A percentile compares a stretch with the other conserved stretches of the same genome.
phyloP scores from a whole-genome alignment of 2,329 filamentous ascomycete species.

The Annulohypoxylon truncatum region DNA sequence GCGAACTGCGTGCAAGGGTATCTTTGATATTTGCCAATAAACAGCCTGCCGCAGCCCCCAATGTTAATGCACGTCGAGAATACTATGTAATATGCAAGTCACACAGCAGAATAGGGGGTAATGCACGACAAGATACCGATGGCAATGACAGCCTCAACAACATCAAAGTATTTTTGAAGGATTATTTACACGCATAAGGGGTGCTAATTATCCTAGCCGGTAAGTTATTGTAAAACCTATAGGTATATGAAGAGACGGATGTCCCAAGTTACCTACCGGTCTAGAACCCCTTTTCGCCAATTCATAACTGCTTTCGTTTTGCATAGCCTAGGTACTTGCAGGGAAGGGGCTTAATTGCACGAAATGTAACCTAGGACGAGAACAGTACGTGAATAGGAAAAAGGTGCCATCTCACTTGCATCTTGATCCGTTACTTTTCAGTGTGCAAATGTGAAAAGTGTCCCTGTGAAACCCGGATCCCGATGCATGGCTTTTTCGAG shows the following conservation, averaged over 20 bases:
- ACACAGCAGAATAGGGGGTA: not conserved
- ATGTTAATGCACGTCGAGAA: not conserved
- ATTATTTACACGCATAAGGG: conserved; percentile 3
- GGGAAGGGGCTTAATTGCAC: not conserved
- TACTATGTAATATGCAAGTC: not conserved
- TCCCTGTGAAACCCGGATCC: conserved; percentile 24
- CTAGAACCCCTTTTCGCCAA: conserved; percentile 1
- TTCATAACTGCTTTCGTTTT: not conserved
- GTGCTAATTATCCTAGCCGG: not conserved
- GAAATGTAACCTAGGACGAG: conserved; percentile 20
- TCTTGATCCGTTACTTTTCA: conserved; percentile 6
- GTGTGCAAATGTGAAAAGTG: conserved; percentile 29
- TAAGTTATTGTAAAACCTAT: not conserved
- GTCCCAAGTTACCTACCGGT: not conserved
- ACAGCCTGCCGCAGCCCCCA: not conserved
- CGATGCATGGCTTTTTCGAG: conserved; percentile 38
- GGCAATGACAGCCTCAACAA: not conserved
- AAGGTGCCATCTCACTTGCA: conserved; percentile 12
- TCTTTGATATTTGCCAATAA: conserved; percentile 6
- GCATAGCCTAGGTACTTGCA: conserved; percentile 18
- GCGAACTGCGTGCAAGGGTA: conserved; percentile 18
- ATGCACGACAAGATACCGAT: not conserved
- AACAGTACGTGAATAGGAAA: conserved; percentile 5
- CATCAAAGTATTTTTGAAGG: not conserved
- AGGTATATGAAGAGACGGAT: not conserved